Percentiles rank a stretch among this genome's conserved stretches.
Conservation (phyloP, 2,329 filamentous ascomycete species). For the Penicillium sp. region DNA sequence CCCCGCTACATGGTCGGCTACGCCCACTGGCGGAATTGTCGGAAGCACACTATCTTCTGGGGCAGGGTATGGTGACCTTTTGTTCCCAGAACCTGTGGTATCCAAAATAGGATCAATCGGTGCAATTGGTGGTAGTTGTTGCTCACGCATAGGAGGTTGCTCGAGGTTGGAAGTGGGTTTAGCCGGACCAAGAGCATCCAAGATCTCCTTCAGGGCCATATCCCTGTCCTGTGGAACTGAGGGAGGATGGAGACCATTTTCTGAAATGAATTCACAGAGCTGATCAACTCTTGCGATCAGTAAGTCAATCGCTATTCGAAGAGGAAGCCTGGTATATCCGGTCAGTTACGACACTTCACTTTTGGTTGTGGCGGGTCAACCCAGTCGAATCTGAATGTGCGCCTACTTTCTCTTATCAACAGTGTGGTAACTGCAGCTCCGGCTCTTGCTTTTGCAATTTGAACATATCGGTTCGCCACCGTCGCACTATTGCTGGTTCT, state of each 20-base stretch:
- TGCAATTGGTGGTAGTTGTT: neutral
- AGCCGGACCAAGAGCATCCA: conserved; percentile 16
- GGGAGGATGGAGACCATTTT: conserved; percentile 22
- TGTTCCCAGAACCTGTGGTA: neutral
- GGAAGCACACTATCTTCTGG: neutral
- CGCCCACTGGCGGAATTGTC: neutral
- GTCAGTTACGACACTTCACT: neutral
- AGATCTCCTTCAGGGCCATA: conserved; percentile 9
- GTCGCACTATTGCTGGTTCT: conserved; percentile 10
- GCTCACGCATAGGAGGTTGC: neutral
- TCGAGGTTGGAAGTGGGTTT: neutral
- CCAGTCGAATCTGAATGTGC: neutral
- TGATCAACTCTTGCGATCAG: conserved; percentile 25
- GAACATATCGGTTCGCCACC: conserved; percentile 20
- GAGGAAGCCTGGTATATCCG: conserved; percentile 21
- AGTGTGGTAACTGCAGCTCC: conserved; percentile 27
- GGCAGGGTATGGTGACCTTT: neutral
- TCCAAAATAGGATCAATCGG: neutral
- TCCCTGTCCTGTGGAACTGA: conserved; percentile 17
- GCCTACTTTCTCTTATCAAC: conserved; percentile 37
- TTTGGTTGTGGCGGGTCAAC: neutral
- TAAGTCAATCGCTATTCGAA: conserved; percentile 31
- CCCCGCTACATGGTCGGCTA: neutral
- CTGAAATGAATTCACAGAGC: conserved; percentile 25
- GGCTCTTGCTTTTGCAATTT: conserved; percentile 29